Base-by-base conservation (phyloP, 306 rosid species). In the Quillaja saponaria region DNA sequence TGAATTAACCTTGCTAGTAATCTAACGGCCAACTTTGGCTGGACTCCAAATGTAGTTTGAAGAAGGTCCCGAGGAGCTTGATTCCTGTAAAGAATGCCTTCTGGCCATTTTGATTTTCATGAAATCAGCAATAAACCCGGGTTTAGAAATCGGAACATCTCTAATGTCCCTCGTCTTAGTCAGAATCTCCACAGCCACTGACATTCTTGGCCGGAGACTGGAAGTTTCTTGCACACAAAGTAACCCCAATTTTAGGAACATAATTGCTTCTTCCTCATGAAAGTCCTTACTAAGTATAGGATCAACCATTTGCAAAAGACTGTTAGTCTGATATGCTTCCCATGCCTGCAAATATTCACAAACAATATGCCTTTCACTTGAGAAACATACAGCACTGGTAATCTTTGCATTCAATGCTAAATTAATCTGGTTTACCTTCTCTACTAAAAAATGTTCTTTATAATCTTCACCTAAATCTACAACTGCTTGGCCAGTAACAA, bases 201-300 rank as follows among this genome's bases (percentile, higher is more conserved):
- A 57, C 96, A 92, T 89, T 38, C 38, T 19, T 14, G 99, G 99
- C 63, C 99, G 58, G 31, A 67, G 85, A 37, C 35, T 78, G 5
- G 88, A 72, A 0, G 70, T 74, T 76, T 86, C 91, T 83, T 92
- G 99, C 54, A 86, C 97, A 8, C 99, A 92, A 7, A 85, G 87
- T 13, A 92, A 71, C 9, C 96, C 99, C 38, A 92, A 76, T 69
- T 85, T 87, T 18, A 92, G 71, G 77, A 89, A 92, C 49, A 69
- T 69, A 0, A 72, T 10, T 15, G 82, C 86, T 59, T 89, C 99
- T 10, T 87, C 80, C 14, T 13, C 52, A 0, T 80, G 69, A 20
- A 77, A 80, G 46, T 73, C 52, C 55, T 1, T 69, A 35, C 68
- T 77, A 7, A 92, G 84, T 10, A 52, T 54, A 9, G 84, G 80